phyloP scores from a whole-genome alignment of 371 early-diverging fungal species.

The Mucor plumbeus region DNA sequence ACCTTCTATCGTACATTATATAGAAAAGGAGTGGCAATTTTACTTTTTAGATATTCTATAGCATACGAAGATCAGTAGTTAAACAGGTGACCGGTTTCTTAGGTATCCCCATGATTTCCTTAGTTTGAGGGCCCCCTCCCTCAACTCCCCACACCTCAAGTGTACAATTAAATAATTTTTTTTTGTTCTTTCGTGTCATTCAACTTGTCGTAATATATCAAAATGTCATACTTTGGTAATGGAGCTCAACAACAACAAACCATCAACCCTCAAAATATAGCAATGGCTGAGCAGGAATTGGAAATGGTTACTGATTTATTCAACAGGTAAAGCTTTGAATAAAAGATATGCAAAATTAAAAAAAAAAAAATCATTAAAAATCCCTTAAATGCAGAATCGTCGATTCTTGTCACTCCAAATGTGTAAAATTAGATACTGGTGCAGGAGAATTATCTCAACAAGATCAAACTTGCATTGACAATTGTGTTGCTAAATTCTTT shows the following conservation, averaged over 20 bases:
- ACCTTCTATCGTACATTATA: background rate
- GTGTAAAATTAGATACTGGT: slow-evolving; percentile 73
- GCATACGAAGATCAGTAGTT: background rate
- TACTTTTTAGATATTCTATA: too few species aligned
- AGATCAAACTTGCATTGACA: slow-evolving; percentile 92
- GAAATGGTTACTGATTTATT: slow-evolving; percentile 86
- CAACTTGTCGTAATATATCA: background rate
- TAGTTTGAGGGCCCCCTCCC: background rate
- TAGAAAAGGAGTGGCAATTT: background rate
- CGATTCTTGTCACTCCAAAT: slow-evolving; percentile 85
- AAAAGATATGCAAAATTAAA: slow-evolving; percentile 77
- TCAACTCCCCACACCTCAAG: background rate
- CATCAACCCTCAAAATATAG: slow-evolving; percentile 76
- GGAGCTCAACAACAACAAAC: slow-evolving; percentile 48
- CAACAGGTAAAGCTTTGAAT: slow-evolving; percentile 73
- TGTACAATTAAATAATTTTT: background rate
- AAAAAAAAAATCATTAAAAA: slow-evolving; percentile 76
- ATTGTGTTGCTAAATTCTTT: slow-evolving; percentile 87
- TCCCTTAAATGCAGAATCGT: slow-evolving; percentile 73
- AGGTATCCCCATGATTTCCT: background rate
- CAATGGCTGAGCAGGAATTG: slow-evolving; percentile 84
- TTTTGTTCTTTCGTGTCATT: slow-evolving; percentile 3
- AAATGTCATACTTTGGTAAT: slow-evolving; percentile 57
- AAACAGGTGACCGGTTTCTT: background rate
- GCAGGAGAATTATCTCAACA: slow-evolving; percentile 89